Percentiles rank a stretch among this genome's conserved stretches.
Evolutionary conservation across 1,284 basidiomycete genomes (phyloP).

Genomic region (Thecaphora frezii): DNA sequence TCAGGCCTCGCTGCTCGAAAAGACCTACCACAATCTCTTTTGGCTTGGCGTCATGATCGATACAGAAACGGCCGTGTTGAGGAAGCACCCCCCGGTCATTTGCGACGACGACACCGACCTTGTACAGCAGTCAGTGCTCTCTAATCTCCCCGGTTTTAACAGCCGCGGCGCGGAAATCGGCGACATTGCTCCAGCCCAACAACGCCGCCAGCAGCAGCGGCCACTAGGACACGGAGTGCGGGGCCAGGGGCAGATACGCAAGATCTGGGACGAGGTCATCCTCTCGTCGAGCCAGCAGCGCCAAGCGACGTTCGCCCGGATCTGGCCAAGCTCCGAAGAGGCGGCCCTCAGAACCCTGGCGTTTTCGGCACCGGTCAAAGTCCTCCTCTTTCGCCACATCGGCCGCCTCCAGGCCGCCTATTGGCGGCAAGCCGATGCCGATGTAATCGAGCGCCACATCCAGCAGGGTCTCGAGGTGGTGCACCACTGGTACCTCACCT

Average conservation of each 20-base stretch:
- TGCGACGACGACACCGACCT: constrained; percentile 30
- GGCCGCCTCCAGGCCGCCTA: constrained; percentile 22
- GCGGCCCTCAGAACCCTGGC: constrained; percentile 18
- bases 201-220: no score
- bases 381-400: constrained; percentile 31
- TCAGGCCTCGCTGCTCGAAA: constrained; percentile 20
- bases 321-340: constrained; percentile 23
- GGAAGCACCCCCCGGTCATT: constrained; percentile 28
- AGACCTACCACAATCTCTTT: constrained; percentile 27
- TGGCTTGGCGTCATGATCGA: constrained; percentile 33
- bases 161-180: no score
- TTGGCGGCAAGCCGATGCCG: constrained; percentile 20
- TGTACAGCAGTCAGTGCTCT: constrained; percentile 10
- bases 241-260: constrained; percentile 8
- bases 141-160: constrained; percentile 4
- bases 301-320: constrained; percentile 16
- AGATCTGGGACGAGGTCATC: constrained; percentile 35
- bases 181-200: no score
- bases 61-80: constrained; percentile 19
- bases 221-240: background rate
- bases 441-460: constrained; percentile 26
- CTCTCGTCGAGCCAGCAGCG: constrained; percentile 17
- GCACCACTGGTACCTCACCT: constrained; percentile 24
- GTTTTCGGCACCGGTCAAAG: constrained; percentile 28
- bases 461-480: constrained; percentile 18